Percentiles rank a stretch among this genome's conserved stretches.
Conservation (phyloP, 768 basidiomycete genomes). For the Dioszegia crocea region DNA sequence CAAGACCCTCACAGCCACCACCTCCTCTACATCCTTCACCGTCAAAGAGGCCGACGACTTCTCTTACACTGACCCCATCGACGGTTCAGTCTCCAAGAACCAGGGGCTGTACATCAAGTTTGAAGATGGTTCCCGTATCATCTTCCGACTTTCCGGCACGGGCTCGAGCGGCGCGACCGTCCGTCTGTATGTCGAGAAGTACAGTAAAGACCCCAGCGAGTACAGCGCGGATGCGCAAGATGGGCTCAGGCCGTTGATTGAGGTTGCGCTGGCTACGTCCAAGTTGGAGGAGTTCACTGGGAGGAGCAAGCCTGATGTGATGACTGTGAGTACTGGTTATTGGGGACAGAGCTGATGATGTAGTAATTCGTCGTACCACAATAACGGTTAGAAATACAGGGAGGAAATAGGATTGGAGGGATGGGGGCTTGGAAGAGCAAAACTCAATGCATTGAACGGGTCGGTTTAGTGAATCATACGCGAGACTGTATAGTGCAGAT, state of each 20-base stretch:
- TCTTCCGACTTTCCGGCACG: conserved; percentile 93
- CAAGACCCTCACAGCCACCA: conserved; percentile 62
- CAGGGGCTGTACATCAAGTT: conserved; percentile 94
- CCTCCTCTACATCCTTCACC: conserved; percentile 67
- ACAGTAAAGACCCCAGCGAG: conserved; percentile 57
- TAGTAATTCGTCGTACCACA: not conserved
- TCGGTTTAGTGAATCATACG: too few relatives aligned
- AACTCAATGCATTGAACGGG: too few relatives aligned
- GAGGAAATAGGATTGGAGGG: not conserved
- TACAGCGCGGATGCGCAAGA: conserved; percentile 63
- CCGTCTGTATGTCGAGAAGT: conserved; percentile 87
- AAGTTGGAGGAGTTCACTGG: conserved; percentile 81
- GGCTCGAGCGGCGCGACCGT: conserved; percentile 96
- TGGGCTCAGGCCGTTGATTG: conserved; percentile 89
- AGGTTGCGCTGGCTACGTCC: conserved; percentile 81
- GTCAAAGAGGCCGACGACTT: conserved; percentile 79
- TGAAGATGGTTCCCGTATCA: conserved; percentile 84
- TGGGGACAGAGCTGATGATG: conserved; percentile 1
- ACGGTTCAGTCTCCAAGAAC: conserved; percentile 83
- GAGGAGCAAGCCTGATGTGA: conserved; percentile 88
- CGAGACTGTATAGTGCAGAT: too few relatives aligned
- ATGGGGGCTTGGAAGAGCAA: not conserved
- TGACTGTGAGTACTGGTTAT: conserved; percentile 61
- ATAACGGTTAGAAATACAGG: too few relatives aligned
- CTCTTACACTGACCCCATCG: conserved; percentile 98